Conservation (phyloP, 164 flowering plant species). For the Stephania yunnanensis region DNA sequence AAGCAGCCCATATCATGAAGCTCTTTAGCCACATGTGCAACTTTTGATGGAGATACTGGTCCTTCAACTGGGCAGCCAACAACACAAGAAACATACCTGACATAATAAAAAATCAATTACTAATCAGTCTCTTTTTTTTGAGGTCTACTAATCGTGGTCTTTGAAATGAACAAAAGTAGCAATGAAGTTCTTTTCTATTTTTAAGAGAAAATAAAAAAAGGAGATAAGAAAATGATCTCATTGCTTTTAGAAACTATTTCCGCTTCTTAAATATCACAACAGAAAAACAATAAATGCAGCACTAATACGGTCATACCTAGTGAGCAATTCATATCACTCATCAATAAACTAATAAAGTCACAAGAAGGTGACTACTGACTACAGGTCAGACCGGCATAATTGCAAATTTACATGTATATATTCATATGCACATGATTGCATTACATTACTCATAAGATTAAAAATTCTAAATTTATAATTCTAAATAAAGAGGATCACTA, state of each 20-base stretch:
- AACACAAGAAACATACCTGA: constrained; percentile 88
- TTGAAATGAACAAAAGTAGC: not conserved
- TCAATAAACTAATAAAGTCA: too few relatives aligned
- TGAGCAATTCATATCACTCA: not conserved
- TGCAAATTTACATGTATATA: too few relatives aligned
- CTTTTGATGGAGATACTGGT: constrained; percentile 68
- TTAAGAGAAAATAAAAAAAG: not conserved
- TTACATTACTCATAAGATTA: too few relatives aligned
- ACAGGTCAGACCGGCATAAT: too few relatives aligned
- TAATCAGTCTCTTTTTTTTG: not conserved
- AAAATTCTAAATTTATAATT: too few relatives aligned
- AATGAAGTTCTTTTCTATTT: not conserved
- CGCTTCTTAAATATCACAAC: too few relatives aligned
- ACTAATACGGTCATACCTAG: not conserved
- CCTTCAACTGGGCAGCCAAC: constrained; percentile 97
- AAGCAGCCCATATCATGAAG: constrained; percentile 93
- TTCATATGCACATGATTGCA: too few relatives aligned
- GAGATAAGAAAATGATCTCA: not conserved
- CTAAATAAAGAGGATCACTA: too few relatives aligned
- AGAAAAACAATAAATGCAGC: not conserved
- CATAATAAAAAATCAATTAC: constrained; percentile 8
- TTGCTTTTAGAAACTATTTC: not conserved
- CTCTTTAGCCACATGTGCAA: constrained; percentile 85
- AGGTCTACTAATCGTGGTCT: not conserved
- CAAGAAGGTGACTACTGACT: too few relatives aligned